These are phyloP conservation scores for Penicillium sclerotigenum DNA, from an alignment of 2,329 filamentous ascomycete genomes.

Conservation along the genomic window DNA sequence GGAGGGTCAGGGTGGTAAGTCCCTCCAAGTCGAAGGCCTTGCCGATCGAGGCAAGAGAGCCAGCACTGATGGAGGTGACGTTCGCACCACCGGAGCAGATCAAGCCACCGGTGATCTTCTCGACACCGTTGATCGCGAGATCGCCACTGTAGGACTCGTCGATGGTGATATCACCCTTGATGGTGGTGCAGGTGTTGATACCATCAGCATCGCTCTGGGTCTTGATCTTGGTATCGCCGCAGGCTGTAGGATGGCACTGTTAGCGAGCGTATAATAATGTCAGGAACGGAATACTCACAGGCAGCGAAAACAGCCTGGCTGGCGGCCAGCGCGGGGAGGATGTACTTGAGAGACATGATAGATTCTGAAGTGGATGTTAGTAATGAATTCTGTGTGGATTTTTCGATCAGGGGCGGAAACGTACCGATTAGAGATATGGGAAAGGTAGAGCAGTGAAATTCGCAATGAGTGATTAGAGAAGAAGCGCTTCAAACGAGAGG, in stretches of 20 bases:
- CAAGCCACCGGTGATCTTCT: constrained; percentile 58
- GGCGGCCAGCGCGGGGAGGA: constrained; percentile 55
- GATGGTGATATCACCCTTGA: constrained; percentile 67
- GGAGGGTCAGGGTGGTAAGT: constrained; percentile 64
- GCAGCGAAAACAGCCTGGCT: constrained; percentile 52
- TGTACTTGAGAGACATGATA: constrained; percentile 55
- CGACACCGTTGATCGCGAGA: constrained; percentile 61
- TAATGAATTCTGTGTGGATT: neutral
- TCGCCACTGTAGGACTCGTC: constrained; percentile 53
- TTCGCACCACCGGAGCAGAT: constrained; percentile 53
- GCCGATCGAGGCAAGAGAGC: constrained; percentile 62
- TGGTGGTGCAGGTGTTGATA: constrained; percentile 63
- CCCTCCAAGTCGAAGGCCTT: constrained; percentile 68
- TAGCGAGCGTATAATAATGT: neutral
- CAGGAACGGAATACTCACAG: constrained; percentile 19
- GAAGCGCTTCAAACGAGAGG: constrained; percentile 19
- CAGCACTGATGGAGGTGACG: constrained; percentile 62
- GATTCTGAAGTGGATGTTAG: constrained; percentile 11
- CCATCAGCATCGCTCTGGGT: constrained; percentile 62
- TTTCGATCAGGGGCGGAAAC: constrained; percentile 11
- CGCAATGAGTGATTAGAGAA: constrained; percentile 9
- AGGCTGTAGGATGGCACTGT: neutral
- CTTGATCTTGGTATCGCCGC: constrained; percentile 46
- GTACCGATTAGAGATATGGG: constrained; percentile 28
- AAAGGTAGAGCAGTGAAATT: constrained; percentile 23